Evolutionary conservation across 1,284 basidiomycete species (phyloP).

Genomic region (Entoloma clypeatum): DNA sequence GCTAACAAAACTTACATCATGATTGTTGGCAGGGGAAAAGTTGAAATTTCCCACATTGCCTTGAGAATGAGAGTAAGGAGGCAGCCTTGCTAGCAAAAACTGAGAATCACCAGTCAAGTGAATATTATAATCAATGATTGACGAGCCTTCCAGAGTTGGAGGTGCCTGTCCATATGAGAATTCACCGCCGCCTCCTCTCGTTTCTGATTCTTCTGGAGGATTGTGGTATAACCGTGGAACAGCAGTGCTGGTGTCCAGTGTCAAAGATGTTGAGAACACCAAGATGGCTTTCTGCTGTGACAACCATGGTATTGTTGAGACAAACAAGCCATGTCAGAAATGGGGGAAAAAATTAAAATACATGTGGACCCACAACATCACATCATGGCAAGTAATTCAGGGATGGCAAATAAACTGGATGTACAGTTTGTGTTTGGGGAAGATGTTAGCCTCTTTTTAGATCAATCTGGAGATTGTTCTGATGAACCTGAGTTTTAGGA

Average conservation of each 20-base stretch:
- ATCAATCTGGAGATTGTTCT: too few relatives aligned
- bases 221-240: constrained; percentile 25
- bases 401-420: constrained; percentile 12
- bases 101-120: constrained; percentile 3
- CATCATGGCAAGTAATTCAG: constrained; percentile 7
- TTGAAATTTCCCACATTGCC: too few relatives aligned
- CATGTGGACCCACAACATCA: constrained; percentile 16
- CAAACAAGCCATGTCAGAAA: constrained; percentile 9
- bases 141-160: constrained; percentile 7
- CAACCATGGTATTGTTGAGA: constrained; percentile 15
- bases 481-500: too few relatives aligned
- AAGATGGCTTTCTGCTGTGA: constrained; percentile 12
- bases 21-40: too few relatives aligned
- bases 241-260: constrained; percentile 13
- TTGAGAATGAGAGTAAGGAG: too few relatives aligned
- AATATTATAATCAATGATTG: constrained; percentile 1
- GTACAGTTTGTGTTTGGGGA: too few relatives aligned
- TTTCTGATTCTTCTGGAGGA: constrained; percentile 30
- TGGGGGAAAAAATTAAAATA: too few relatives aligned
- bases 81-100: constrained; percentile 1
- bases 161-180: constrained; percentile 11
- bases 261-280: constrained; percentile 4
- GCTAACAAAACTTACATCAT: too few relatives aligned
- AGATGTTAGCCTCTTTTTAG: too few relatives aligned
- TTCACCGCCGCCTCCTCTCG: constrained; percentile 20